Percentiles rank a stretch among this genome's conserved stretches.
Evolutionary conservation across 805 yeast species (phyloP).

Genomic region (Wickerhamiella siamensis): DNA sequence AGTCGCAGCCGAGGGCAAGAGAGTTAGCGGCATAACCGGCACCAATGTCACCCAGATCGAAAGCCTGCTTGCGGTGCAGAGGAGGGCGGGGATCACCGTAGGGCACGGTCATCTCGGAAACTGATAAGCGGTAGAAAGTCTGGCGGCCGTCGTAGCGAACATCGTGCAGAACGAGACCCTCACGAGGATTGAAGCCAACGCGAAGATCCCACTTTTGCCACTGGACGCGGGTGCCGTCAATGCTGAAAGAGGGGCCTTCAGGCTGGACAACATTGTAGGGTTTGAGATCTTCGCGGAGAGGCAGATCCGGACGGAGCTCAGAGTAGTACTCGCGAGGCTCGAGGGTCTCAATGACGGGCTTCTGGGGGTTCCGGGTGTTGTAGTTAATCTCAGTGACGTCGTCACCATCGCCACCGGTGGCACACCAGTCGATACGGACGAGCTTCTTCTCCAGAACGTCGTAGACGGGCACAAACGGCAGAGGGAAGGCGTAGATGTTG

Average conservation of each 20-base stretch:
- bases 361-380: constrained; percentile 38
- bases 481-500: constrained; percentile 57
- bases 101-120: constrained; percentile 78
- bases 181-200: constrained; percentile 55
- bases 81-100: constrained; percentile 76
- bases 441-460: constrained; percentile 46
- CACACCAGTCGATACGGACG: constrained; percentile 59
- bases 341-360: constrained; percentile 41
- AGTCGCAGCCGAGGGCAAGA: constrained; percentile 63
- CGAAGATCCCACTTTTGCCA: constrained; percentile 84
- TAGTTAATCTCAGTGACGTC: constrained; percentile 41
- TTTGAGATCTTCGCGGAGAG: constrained; percentile 44
- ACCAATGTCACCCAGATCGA: constrained; percentile 73
- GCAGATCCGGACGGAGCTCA: constrained; percentile 41
- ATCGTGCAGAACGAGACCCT: constrained; percentile 64
- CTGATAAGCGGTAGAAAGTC: constrained; percentile 53
- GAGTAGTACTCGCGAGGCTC: constrained; percentile 60
- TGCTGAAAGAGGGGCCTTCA: constrained; percentile 62
- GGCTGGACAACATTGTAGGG: constrained; percentile 73
- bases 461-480: constrained; percentile 61
- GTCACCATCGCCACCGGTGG: constrained; percentile 57
- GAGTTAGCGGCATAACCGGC: constrained; percentile 62
- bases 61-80: constrained; percentile 74
- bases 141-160: constrained; percentile 66
- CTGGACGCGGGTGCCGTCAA: constrained; percentile 43